Conservation (phyloP, 768 basidiomycete genomes). For the Amylocystis lapponica region DNA sequence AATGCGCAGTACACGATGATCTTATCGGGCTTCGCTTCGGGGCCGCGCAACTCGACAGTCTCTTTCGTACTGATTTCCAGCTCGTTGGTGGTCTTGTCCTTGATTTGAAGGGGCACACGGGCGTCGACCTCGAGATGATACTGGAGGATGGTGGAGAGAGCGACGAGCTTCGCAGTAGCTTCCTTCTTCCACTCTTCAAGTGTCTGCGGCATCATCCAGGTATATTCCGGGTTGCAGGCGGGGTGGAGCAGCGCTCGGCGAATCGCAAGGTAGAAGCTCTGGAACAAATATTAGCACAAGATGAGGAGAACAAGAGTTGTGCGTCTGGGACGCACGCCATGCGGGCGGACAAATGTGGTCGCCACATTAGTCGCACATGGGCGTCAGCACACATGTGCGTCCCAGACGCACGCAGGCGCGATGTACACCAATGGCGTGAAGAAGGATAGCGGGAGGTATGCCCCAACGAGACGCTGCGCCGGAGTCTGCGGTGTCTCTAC, state of each 20-base stretch:
- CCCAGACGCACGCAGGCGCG: no score
- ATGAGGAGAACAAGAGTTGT: no score
- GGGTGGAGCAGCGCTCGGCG: background rate
- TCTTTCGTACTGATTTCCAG: background rate
- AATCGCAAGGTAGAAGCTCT: background rate
- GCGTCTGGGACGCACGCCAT: no score
- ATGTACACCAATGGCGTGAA: no score
- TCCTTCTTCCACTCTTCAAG: background rate
- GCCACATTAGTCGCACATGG: no score
- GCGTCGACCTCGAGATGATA: background rate
- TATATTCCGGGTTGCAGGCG: background rate
- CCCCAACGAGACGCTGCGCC: no score
- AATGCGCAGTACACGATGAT: conserved; percentile 14
- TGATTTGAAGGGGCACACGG: background rate
- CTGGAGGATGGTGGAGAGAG: background rate
- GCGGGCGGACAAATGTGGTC: no score
- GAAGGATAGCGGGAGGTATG: no score
- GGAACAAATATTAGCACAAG: background rate
- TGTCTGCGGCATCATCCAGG: background rate
- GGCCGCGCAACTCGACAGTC: background rate
- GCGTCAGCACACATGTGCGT: no score
- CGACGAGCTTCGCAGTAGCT: background rate
- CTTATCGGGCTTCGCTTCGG: conserved; percentile 1
- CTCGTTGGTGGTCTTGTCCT: background rate
- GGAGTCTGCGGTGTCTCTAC: no score